Conservation (phyloP, 768 basidiomycete species). For the Lentinula raphanica region DNA sequence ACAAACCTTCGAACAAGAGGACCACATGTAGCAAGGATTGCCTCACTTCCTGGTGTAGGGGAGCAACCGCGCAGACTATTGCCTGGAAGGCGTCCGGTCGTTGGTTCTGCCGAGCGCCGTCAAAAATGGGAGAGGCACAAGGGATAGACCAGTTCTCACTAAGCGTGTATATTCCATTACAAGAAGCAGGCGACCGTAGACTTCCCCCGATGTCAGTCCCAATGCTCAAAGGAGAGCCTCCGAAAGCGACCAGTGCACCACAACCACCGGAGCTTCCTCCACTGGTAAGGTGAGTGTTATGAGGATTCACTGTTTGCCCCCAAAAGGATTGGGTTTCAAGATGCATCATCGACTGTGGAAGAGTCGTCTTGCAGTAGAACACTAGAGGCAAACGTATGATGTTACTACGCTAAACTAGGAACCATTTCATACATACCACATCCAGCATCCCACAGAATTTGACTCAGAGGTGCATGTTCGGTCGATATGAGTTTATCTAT, state of each 20-base stretch:
- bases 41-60: slow-evolving; percentile 42
- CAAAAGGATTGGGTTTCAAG: slow-evolving; percentile 28
- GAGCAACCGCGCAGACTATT: slow-evolving; percentile 23
- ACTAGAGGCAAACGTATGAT: slow-evolving; percentile 22
- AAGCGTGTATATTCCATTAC: slow-evolving; percentile 15
- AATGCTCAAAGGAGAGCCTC: slow-evolving; percentile 40
- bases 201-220: slow-evolving; percentile 35
- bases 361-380: slow-evolving; percentile 40
- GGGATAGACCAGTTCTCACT: background rate
- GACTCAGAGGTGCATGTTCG: slow-evolving; percentile 21
- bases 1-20: slow-evolving; percentile 43
- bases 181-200: slow-evolving; percentile 26
- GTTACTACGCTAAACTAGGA: slow-evolving; percentile 9
- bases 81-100: slow-evolving; percentile 43
- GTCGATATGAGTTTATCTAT: slow-evolving; percentile 7
- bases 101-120: slow-evolving; percentile 10
- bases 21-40: slow-evolving; percentile 48
- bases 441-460: slow-evolving; percentile 35
- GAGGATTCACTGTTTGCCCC: slow-evolving; percentile 37
- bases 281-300: slow-evolving; percentile 35
- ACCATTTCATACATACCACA: slow-evolving; percentile 26
- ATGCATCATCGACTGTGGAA: slow-evolving; percentile 38
- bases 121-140: background rate
- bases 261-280: slow-evolving; percentile 56
- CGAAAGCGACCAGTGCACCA: slow-evolving; percentile 40